Percentiles rank a stretch among this genome's conserved stretches.
Evolutionary conservation across 257 asterid species (phyloP).

Genomic region (Leptodermis oblonga): DNA sequence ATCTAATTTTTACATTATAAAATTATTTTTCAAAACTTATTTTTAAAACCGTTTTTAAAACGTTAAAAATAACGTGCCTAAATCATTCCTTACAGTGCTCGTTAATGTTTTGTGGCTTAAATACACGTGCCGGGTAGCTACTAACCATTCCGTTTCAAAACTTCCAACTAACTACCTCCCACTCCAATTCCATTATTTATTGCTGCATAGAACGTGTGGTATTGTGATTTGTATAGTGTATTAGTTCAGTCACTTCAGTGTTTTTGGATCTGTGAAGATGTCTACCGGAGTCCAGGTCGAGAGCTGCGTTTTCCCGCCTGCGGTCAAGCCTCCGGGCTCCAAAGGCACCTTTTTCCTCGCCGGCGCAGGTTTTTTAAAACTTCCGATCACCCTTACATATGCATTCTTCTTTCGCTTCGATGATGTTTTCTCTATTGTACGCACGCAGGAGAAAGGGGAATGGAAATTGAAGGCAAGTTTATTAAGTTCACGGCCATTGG

Average conservation of each 20-base stretch:
- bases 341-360: conserved; percentile 55
- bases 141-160: no score
- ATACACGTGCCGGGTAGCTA: no score
- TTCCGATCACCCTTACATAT: neutral
- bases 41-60: no score
- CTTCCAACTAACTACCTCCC: neutral
- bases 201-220: neutral
- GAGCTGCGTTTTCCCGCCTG: conserved; percentile 45
- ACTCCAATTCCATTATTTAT: neutral
- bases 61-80: no score
- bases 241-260: neutral
- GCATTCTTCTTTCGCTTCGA: neutral
- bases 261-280: conserved; percentile 11
- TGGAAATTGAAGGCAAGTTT: conserved; percentile 63
- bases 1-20: no score
- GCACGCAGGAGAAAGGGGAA: conserved; percentile 64
- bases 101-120: no score
- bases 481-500: conserved; percentile 78
- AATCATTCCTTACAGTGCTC: no score
- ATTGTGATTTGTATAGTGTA: no score
- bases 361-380: conserved; percentile 62
- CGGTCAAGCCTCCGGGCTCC: conserved; percentile 64
- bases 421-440: neutral
- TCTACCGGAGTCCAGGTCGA: conserved; percentile 53
- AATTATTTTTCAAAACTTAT: no score